Conservation (phyloP, 768 basidiomycete species). For the Kwoniella sp. region DNA sequence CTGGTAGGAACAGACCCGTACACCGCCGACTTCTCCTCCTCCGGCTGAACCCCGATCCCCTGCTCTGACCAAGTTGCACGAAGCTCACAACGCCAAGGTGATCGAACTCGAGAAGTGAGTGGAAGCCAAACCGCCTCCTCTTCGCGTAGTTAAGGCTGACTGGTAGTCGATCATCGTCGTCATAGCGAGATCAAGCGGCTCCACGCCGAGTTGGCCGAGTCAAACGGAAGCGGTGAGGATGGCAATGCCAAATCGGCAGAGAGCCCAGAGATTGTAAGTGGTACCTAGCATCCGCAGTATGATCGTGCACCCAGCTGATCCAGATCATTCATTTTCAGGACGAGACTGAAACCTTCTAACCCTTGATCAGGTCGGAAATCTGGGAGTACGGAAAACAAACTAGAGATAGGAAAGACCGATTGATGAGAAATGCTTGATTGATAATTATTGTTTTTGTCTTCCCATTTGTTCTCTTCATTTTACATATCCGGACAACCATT, state of each 20-base stretch:
- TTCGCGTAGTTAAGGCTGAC: too few relatives aligned
- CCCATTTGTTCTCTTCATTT: too few relatives aligned
- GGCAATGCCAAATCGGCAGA: background rate
- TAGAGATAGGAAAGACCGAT: background rate
- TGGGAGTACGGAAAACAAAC: too few relatives aligned
- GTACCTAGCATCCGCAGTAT: background rate
- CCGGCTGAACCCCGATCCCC: slow-evolving; percentile 12
- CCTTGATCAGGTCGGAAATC: too few relatives aligned
- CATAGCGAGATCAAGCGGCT: slow-evolving; percentile 35
- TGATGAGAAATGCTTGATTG: background rate
- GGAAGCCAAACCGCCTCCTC: background rate
- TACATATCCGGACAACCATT: background rate
- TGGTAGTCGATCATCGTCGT: background rate
- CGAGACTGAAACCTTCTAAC: slow-evolving; percentile 29
- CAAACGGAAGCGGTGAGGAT: background rate
- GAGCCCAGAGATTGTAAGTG: background rate
- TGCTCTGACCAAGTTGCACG: slow-evolving; percentile 33
- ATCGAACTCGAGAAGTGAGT: slow-evolving; percentile 40
- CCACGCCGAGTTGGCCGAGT: slow-evolving; percentile 18
- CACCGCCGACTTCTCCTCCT: slow-evolving; percentile 32
- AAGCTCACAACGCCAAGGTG: slow-evolving; percentile 47
- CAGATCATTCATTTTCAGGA: background rate
- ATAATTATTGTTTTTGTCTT: background rate
- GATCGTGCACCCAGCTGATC: background rate
- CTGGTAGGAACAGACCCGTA: slow-evolving; percentile 7